phyloP scores from a whole-genome alignment of 768 basidiomycete genomes.

The Cystobasidium onofrii region DNA sequence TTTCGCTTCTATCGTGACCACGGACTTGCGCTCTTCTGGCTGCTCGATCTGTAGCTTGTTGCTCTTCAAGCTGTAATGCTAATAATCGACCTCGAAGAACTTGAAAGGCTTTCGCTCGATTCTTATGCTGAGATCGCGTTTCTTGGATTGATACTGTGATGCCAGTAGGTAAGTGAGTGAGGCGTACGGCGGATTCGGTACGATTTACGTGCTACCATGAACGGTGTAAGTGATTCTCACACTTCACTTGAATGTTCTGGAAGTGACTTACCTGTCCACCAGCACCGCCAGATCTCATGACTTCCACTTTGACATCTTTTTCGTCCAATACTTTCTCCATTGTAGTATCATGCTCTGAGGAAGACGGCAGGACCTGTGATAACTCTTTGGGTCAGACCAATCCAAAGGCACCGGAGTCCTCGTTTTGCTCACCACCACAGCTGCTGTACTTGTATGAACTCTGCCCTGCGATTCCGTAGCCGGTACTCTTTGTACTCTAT shows the following conservation, averaged over 20 bases:
- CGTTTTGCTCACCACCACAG: constrained; percentile 57
- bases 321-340: constrained; percentile 61
- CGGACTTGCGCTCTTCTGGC: constrained; percentile 66
- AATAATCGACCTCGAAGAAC: constrained; percentile 77
- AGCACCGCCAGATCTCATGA: constrained; percentile 93
- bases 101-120: constrained; percentile 84
- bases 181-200: constrained; percentile 92
- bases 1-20: constrained; percentile 79
- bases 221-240: background rate
- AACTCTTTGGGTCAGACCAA: background rate
- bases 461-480: constrained; percentile 79
- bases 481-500: constrained; percentile 89
- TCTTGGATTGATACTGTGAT: constrained; percentile 98
- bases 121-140: constrained; percentile 91
- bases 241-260: background rate
- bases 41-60: constrained; percentile 63
- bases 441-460: constrained; percentile 83
- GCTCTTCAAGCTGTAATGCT: constrained; percentile 64
- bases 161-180: constrained; percentile 86
- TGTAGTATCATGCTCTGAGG: constrained; percentile 61
- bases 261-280: constrained; percentile 69
- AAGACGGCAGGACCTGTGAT: constrained; percentile 71
- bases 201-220: constrained; percentile 79
- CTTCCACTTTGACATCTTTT: constrained; percentile 79
- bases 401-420: constrained; percentile 42